These are phyloP conservation scores for Sporisorium reilianum DNA, from an alignment of 1,284 basidiomycete genomes.

Conservation along the genomic window DNA sequence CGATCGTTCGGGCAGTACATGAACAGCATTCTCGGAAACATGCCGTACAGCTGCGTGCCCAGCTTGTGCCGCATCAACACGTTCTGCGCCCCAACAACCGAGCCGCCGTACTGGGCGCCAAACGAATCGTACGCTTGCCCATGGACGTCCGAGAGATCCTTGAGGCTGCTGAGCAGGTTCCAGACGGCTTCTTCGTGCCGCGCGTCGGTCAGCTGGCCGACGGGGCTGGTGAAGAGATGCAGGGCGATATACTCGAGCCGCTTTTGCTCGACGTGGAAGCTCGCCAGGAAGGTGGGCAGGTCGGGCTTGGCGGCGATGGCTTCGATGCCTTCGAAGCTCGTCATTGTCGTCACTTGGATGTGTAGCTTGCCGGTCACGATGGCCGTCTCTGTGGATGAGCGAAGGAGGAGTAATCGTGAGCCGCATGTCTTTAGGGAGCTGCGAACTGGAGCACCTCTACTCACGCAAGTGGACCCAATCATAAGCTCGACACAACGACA, in stretches of 20 bases:
- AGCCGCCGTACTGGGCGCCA: not conserved
- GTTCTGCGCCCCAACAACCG: not conserved
- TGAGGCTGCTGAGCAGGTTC: conserved; percentile 24
- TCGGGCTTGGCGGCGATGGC: conserved; percentile 11
- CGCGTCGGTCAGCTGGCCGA: conserved; percentile 9
- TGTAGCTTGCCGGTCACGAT: conserved; percentile 21
- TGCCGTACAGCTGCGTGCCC: conserved; percentile 31
- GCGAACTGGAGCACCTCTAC: not conserved
- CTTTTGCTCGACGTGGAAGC: conserved; percentile 29
- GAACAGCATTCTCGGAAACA: conserved; percentile 34
- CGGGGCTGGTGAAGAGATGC: conserved; percentile 23
- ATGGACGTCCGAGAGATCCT: conserved; percentile 20
- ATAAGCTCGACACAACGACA: conserved; percentile 24
- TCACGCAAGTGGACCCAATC: conserved; percentile 27
- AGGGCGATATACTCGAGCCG: conserved; percentile 30
- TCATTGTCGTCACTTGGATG: conserved; percentile 3
- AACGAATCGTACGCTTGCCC: conserved; percentile 3
- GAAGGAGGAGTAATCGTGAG: not conserved
- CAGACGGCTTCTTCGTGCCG: conserved; percentile 26
- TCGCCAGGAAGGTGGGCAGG: conserved; percentile 5
- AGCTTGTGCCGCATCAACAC: conserved; percentile 31
- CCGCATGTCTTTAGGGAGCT: not conserved
- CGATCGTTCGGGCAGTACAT: conserved; percentile 19
- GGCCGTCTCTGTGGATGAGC: conserved; percentile 20
- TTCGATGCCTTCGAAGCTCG: conserved; percentile 16